Evolutionary conservation across 2,329 filamentous ascomycete species (phyloP), one percentile per base, ranked within the genome.

Genomic region (Aureobasidium zeae): DNA sequence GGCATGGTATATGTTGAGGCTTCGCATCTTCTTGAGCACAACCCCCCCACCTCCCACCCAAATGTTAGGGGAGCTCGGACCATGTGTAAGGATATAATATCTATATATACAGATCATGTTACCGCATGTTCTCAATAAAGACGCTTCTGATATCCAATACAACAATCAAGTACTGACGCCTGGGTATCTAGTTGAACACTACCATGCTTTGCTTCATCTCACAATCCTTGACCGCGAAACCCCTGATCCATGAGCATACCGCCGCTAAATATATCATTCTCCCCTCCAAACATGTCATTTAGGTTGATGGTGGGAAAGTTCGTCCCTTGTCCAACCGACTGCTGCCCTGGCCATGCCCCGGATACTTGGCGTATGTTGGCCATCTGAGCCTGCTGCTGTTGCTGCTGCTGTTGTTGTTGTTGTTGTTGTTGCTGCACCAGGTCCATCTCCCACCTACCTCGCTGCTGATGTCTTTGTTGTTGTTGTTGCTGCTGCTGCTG

Each of bases 401-500:
- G 54, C 33, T 54, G 50, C 8, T 24, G 19, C 39, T 48, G 53
- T 51, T 45, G 47, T 25, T 29, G 48, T 20, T 44, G 38, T 30
- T 52, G 50, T 41, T 55, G 57, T 17, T 46, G 47, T 43, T 38
- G n/a, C n/a, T n/a, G 39, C 12, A 44, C 24, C 21, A 47, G 15
- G 4, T 24, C 37, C 36, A 49, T 25, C 1, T 38, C 32, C 33
- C 37, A 43, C 13, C 34, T 34, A 5, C 21, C 30, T 34, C 13
- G 53, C 32, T 55, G 51, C 12, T 30, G 22, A 39, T 49, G 53
- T 51, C 44, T 47, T 25, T 31, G 49, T 19, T 41, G 36, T n/a
- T 38, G 45, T 26, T 48, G 30, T 15, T 42, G 34, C 35, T 69
- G 64, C 17, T 63, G 56, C 52, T 66, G 57, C 34, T 79, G 75